phyloP scores from a whole-genome alignment of 371 early-diverging fungal genomes.

The Apophysomyces sp. region DNA sequence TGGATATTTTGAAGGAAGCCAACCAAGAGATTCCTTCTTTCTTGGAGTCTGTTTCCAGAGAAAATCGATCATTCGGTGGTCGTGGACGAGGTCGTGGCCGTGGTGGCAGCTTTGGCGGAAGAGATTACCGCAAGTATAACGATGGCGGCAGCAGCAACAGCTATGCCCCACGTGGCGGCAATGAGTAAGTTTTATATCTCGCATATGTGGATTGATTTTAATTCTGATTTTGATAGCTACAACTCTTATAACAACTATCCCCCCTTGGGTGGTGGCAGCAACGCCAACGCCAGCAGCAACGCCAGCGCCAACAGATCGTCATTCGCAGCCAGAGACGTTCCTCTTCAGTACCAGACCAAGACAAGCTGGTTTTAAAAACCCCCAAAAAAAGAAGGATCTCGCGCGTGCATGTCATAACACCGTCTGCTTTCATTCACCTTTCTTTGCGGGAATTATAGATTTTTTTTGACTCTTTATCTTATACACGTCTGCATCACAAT shows the following conservation, averaged over 20 bases:
- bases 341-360: slow-evolving; percentile 45
- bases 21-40: slow-evolving; percentile 82
- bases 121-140: slow-evolving; percentile 41
- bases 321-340: slow-evolving; percentile 21
- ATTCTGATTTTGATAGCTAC: not conserved
- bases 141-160: slow-evolving; percentile 7
- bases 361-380: slow-evolving; percentile 71
- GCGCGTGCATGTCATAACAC: not conserved
- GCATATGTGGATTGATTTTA: not conserved
- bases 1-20: slow-evolving; percentile 77
- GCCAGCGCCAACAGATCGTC: slow-evolving; percentile 20
- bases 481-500: slow-evolving; percentile 2
- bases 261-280: slow-evolving; percentile 11
- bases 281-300: slow-evolving; percentile 15
- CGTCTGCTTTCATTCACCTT: not conserved
- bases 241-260: slow-evolving; percentile 18
- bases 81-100: slow-evolving; percentile 60
- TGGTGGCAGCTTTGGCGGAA: slow-evolving; percentile 49
- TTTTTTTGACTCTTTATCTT: not conserved
- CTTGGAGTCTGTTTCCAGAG: slow-evolving; percentile 51
- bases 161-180: slow-evolving; percentile 17
- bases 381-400: not conserved
- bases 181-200: slow-evolving; percentile 18
- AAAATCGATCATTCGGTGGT: slow-evolving; percentile 60
- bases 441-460: slow-evolving; percentile 1